Conservation (phyloP, 257 asterid genomes). For the Agastache rugosa region DNA sequence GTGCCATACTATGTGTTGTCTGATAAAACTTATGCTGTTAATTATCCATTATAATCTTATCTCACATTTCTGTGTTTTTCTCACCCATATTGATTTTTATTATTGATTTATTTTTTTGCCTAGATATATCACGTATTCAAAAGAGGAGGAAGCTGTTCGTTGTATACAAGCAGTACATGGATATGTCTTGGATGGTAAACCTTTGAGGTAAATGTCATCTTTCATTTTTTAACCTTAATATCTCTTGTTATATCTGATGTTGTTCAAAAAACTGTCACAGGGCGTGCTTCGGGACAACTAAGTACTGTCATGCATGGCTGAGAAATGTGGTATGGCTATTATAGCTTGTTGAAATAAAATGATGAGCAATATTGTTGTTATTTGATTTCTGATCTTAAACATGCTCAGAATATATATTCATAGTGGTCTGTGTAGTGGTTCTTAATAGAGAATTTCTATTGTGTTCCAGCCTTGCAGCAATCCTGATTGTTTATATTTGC, state of each 20-base stretch:
- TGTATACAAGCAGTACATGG: constrained; percentile 97
- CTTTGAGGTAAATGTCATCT: constrained; percentile 62
- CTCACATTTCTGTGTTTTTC: constrained; percentile 8
- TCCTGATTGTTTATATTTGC: constrained; percentile 89
- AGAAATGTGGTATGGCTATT: constrained; percentile 70
- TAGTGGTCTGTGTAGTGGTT: background rate
- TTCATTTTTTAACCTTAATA: background rate
- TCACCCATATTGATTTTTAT: background rate
- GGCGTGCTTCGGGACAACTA: constrained; percentile 94
- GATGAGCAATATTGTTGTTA: constrained; percentile 22
- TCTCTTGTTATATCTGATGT: constrained; percentile 14
- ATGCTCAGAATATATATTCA: background rate
- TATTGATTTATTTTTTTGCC: constrained; percentile 21
- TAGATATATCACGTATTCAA: constrained; percentile 90
- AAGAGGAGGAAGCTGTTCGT: constrained; percentile 93
- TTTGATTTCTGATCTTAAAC: background rate
- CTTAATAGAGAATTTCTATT: constrained; percentile 28
- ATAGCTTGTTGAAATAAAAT: constrained; percentile 14
- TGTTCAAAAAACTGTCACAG: constrained; percentile 51
- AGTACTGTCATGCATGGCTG: constrained; percentile 94
- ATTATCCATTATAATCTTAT: constrained; percentile 1
- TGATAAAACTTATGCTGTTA: background rate
- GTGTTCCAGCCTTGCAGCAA: constrained; percentile 86
- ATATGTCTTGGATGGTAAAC: constrained; percentile 76
- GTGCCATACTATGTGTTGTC: constrained; percentile 9